Conservation (phyloP, 1,284 basidiomycete genomes). For the Heliocybe sulcata region DNA sequence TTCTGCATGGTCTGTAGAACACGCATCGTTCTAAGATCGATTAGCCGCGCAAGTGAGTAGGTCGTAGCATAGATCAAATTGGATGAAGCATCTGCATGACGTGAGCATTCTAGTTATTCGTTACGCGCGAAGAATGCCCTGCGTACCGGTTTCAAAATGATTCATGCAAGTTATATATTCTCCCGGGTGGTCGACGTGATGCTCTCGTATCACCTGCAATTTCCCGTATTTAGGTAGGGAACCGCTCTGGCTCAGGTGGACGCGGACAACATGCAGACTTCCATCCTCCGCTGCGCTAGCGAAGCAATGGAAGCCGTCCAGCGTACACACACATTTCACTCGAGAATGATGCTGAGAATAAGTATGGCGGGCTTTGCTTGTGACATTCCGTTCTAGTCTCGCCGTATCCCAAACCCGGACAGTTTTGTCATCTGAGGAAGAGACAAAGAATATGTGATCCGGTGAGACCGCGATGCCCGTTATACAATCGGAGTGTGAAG, state of each 20-base stretch:
- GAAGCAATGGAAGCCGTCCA: conserved; percentile 84
- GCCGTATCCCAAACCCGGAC: conserved; percentile 84
- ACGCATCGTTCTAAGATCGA: conserved; percentile 86
- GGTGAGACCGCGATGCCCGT: conserved; percentile 84
- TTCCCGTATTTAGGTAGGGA: conserved; percentile 74
- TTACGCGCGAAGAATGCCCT: conserved; percentile 12
- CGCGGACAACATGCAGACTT: conserved; percentile 76
- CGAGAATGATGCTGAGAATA: conserved; percentile 73
- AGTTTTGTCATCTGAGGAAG: conserved; percentile 80
- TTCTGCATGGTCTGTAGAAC: conserved; percentile 73
- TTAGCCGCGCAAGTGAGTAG: conserved; percentile 66
- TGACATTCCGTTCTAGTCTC: conserved; percentile 73
- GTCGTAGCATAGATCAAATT: conserved; percentile 84
- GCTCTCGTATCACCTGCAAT: conserved; percentile 70
- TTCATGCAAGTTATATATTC: conserved; percentile 76
- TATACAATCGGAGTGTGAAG: conserved; percentile 76
- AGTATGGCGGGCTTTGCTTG: conserved; percentile 70
- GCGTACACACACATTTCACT: conserved; percentile 76
- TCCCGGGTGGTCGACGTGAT: conserved; percentile 58
- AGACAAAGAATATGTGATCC: conserved; percentile 92
- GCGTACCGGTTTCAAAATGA: conserved; percentile 70
- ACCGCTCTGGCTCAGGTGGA: conserved; percentile 60
- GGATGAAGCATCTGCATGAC: conserved; percentile 49
- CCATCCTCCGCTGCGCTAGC: conserved; percentile 86
- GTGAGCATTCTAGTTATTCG: conserved; percentile 11